A percentile compares a stretch with the other conserved stretches of the same genome.
phyloP scores from a whole-genome alignment of 2,329 filamentous ascomycete species.

The Alternaria arborescens region DNA sequence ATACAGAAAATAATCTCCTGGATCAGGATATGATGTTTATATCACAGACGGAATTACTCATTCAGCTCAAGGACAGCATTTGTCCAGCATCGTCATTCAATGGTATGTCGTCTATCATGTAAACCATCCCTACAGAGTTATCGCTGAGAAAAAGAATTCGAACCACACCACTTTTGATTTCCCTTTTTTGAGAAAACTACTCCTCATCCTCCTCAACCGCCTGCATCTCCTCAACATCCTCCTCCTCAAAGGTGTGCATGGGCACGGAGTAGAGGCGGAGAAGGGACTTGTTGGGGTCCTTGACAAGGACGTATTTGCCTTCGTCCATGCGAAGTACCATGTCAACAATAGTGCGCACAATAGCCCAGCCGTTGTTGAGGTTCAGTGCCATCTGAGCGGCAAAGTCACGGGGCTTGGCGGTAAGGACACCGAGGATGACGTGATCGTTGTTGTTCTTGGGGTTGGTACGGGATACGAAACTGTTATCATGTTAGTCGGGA shows the following conservation, averaged over 20 bases:
- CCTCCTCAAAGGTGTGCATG: constrained; percentile 86
- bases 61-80: background rate
- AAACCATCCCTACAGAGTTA: constrained; percentile 30
- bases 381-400: constrained; percentile 98
- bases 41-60: background rate
- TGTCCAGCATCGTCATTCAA: constrained; percentile 17
- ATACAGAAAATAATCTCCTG: background rate
- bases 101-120: constrained; percentile 32
- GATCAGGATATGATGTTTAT: background rate
- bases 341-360: constrained; percentile 96
- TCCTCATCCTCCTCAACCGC: constrained; percentile 65
- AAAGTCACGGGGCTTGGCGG: constrained; percentile 98
- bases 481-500: constrained; percentile 48
- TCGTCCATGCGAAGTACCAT: constrained; percentile 83
- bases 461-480: constrained; percentile 94
- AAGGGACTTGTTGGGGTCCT: constrained; percentile 97
- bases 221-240: constrained; percentile 77
- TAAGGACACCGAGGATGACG: constrained; percentile 92
- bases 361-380: constrained; percentile 97
- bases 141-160: constrained; percentile 26
- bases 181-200: constrained; percentile 37
- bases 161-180: constrained; percentile 1
- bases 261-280: constrained; percentile 94
- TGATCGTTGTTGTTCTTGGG: constrained; percentile 93
- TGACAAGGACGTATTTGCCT: constrained; percentile 80